A percentile compares a stretch with the other conserved stretches of the same genome.
Evolutionary conservation across 139 green algal species (phyloP).

Genomic region (Asterochloris erici): DNA sequence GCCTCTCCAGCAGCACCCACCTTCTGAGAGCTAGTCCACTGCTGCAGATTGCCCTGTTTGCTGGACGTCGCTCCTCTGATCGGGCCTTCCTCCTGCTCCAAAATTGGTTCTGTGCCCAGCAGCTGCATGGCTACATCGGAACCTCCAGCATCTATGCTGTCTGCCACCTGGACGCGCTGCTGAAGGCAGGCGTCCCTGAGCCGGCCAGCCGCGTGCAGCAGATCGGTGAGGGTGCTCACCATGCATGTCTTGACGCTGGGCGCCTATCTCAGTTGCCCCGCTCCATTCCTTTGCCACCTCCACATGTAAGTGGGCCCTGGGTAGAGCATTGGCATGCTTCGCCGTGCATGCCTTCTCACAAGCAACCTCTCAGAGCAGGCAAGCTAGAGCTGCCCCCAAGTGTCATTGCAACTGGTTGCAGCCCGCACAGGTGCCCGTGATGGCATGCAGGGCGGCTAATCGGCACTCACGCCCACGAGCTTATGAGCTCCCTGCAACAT

Average conservation of each 20-base stretch:
- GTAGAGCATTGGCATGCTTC: too few species aligned
- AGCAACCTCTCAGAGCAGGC: too few species aligned
- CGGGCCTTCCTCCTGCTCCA: slow-evolving; percentile 59
- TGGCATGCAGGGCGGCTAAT: slow-evolving; percentile 37
- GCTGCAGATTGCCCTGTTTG: slow-evolving; percentile 51
- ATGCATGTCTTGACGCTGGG: too few species aligned
- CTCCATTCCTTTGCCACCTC: too few species aligned
- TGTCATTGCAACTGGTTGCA: too few species aligned
- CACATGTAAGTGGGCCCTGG: too few species aligned
- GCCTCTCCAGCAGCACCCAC: too few species aligned
- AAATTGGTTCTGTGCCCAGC: slow-evolving; percentile 52
- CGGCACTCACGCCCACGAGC: slow-evolving; percentile 70
- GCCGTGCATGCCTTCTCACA: too few species aligned
- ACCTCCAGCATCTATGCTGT: slow-evolving; percentile 45
- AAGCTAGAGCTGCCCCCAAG: too few species aligned
- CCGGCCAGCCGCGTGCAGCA: not conserved
- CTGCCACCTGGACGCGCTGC: slow-evolving; percentile 21
- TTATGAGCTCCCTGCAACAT: slow-evolving; percentile 49
- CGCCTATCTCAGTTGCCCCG: too few species aligned
- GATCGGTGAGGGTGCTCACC: not conserved
- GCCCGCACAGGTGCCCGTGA: not conserved
- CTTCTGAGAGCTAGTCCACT: not conserved
- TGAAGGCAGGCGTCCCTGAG: slow-evolving; percentile 12
- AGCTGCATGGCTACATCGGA: slow-evolving; percentile 39
- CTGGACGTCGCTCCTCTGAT: slow-evolving; percentile 52